Percentiles rank a stretch among this genome's conserved stretches.
Conservation (phyloP, 2,329 filamentous ascomycete genomes). For the Microsporum canis region DNA sequence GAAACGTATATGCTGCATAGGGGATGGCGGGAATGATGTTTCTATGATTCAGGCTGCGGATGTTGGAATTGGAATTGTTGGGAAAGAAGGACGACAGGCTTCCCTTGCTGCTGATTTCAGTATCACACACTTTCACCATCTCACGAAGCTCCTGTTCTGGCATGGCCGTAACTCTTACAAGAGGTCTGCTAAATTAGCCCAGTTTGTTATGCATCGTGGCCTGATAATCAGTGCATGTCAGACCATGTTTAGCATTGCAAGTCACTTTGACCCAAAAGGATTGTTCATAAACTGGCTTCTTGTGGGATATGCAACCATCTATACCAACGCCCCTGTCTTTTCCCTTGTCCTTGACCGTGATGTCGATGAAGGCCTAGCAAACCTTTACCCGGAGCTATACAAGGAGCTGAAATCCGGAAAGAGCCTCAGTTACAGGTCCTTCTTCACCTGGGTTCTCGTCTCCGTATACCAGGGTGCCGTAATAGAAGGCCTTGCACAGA, state of each 20-base stretch:
- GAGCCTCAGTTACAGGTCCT: constrained; percentile 80
- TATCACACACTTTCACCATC: constrained; percentile 86
- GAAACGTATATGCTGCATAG: constrained; percentile 94
- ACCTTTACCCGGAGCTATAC: constrained; percentile 93
- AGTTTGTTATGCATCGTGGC: constrained; percentile 96
- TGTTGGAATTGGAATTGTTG: constrained; percentile 93
- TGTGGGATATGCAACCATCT: constrained; percentile 91
- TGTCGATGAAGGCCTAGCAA: constrained; percentile 85
- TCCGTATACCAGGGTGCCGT: constrained; percentile 91
- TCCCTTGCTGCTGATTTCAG: constrained; percentile 93
- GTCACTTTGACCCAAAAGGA: constrained; percentile 83
- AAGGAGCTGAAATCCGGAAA: constrained; percentile 88
- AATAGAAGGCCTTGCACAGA: constrained; percentile 87
- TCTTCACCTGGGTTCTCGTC: constrained; percentile 93
- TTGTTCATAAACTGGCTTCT: constrained; percentile 95
- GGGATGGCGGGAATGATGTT: constrained; percentile 95
- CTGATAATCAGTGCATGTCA: constrained; percentile 92
- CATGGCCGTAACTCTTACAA: constrained; percentile 97
- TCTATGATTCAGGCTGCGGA: constrained; percentile 99
- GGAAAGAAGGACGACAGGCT: constrained; percentile 92
- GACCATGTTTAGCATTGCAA: constrained; percentile 92
- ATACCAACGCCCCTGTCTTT: constrained; percentile 87
- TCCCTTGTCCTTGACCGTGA: constrained; percentile 90
- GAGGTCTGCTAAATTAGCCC: constrained; percentile 82
- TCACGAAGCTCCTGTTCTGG: constrained; percentile 97